Percentiles rank a stretch among this genome's conserved stretches.
phyloP scores from a whole-genome alignment of 2,329 filamentous ascomycete species.

The Fusarium tuaranense region DNA sequence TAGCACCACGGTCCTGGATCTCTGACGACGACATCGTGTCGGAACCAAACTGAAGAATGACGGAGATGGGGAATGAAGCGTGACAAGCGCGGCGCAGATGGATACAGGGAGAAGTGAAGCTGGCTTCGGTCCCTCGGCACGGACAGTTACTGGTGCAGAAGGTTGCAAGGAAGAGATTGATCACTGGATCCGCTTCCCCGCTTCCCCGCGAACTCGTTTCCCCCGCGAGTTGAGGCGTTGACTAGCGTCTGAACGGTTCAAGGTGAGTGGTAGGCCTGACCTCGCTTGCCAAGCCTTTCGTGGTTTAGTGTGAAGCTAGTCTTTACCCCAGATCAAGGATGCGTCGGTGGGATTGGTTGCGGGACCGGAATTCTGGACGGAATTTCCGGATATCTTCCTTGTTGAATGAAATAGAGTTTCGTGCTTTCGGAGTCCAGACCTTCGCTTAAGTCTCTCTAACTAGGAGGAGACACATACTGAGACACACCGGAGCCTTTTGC shows the following conservation, averaged over 20 bases:
- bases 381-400: background rate
- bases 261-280: background rate
- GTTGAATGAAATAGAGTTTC: background rate
- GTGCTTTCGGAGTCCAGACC: background rate
- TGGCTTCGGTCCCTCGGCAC: background rate
- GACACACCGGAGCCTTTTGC: background rate
- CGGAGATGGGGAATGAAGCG: background rate
- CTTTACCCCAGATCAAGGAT: background rate
- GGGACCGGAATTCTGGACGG: conserved; percentile 9
- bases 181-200: background rate
- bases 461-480: background rate
- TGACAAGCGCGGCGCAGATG: background rate
- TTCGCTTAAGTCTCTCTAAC: background rate
- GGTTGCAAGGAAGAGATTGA: background rate
- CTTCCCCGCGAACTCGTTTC: conserved; percentile 8
- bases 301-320: background rate
- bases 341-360: background rate
- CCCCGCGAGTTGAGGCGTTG: background rate
- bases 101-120: background rate
- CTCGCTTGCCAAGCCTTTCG: background rate
- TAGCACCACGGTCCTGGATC: background rate
- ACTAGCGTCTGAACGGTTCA: background rate
- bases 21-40: conserved; percentile 1
- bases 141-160: background rate
- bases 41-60: background rate